phyloP scores from a whole-genome alignment of 805 yeast genomes.

The Blastobotrys terrestris region DNA sequence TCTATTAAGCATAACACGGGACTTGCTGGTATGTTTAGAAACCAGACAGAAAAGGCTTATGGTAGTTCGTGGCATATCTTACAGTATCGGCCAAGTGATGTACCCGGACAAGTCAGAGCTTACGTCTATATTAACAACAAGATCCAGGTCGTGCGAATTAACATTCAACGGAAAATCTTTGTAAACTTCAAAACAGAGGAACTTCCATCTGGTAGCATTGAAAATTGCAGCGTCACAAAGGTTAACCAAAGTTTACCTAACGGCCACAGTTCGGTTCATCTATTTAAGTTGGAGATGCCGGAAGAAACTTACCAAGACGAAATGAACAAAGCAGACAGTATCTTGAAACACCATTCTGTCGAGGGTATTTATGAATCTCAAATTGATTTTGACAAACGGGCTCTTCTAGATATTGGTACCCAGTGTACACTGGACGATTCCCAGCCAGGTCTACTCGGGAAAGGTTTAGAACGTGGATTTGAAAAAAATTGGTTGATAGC shows the following conservation, averaged over 20 bases:
- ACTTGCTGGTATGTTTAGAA: constrained; percentile 64
- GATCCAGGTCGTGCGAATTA: constrained; percentile 66
- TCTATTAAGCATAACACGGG: constrained; percentile 37
- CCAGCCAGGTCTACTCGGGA: constrained; percentile 76
- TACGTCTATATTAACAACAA: constrained; percentile 61
- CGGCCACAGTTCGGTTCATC: constrained; percentile 43
- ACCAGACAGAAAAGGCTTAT: constrained; percentile 66
- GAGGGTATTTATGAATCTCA: constrained; percentile 73
- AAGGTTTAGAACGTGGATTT: constrained; percentile 82
- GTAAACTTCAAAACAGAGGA: constrained; percentile 53
- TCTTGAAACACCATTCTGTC: constrained; percentile 56
- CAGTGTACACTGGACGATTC: constrained; percentile 63
- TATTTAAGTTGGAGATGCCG: constrained; percentile 63
- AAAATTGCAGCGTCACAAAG: constrained; percentile 50
- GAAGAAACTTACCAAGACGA: constrained; percentile 58
- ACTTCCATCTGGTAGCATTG: constrained; percentile 37
- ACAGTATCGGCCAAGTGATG: constrained; percentile 44
- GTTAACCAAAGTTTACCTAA: constrained; percentile 64
- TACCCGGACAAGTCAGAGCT: constrained; percentile 74
- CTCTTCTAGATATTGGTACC: constrained; percentile 72
- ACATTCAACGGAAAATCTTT: constrained; percentile 67
- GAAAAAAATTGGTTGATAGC: constrained; percentile 44
- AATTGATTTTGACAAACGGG: constrained; percentile 61
- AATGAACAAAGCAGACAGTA: constrained; percentile 48
- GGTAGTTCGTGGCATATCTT: constrained; percentile 83